Conservation (phyloP, 345 rosid species). For the Lepidium sativum region DNA sequence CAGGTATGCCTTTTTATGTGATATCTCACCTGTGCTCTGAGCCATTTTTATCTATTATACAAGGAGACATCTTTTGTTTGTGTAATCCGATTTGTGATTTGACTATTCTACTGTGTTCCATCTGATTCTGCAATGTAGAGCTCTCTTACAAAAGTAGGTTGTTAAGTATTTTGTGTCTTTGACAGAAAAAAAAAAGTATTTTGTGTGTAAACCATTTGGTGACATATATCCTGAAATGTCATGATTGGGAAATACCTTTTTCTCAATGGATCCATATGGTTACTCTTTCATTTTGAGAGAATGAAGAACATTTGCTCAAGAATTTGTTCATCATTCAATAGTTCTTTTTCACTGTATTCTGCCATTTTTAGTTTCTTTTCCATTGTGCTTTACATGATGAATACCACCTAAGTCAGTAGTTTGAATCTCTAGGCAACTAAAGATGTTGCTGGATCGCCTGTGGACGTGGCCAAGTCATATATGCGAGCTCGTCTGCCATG, state of each 20-base stretch:
- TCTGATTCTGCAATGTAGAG: background rate
- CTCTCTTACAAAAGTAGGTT: background rate
- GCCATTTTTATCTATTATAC: background rate
- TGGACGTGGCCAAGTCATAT: conserved; percentile 68
- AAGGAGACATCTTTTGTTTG: background rate
- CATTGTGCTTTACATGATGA: conserved; percentile 1
- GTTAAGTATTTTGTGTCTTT: background rate
- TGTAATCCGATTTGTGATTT: background rate
- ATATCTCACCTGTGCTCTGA: background rate
- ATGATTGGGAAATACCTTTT: background rate
- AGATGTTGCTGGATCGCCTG: conserved; percentile 67
- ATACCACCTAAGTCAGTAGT: conserved; percentile 2
- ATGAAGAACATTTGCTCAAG: background rate
- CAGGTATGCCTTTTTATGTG: conserved; percentile 34
- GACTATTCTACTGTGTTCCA: background rate
- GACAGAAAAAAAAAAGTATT: no score
- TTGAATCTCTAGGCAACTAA: conserved; percentile 34
- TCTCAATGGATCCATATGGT: background rate
- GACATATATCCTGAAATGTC: background rate
- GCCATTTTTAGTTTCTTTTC: background rate
- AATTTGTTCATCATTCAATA: background rate
- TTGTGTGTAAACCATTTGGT: background rate
- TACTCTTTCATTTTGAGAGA: background rate
- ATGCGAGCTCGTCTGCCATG: conserved; percentile 68
- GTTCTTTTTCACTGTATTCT: background rate